phyloP scores from a whole-genome alignment of 441 rosid genomes.

The Dalechampia spathulata region DNA sequence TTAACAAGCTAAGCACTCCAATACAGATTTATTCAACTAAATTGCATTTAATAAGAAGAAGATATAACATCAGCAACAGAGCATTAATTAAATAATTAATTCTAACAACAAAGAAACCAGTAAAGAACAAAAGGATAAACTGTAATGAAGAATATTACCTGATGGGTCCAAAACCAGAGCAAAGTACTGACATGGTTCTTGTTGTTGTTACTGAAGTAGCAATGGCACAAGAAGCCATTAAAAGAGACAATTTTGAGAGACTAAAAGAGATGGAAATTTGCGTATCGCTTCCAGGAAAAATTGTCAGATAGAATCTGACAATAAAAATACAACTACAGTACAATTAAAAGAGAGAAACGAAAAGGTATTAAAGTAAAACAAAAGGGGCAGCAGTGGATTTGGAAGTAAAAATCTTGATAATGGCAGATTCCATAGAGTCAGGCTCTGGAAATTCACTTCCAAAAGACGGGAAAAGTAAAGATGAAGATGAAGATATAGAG shows the following conservation, averaged over 20 bases:
- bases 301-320: conserved; percentile 11
- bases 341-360: background rate
- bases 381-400: conserved; percentile 5
- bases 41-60: background rate
- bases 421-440: conserved; percentile 16
- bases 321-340: background rate
- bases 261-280: no score
- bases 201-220: background rate
- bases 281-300: conserved; percentile 17
- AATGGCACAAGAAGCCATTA: background rate
- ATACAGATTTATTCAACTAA: background rate
- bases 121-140: background rate
- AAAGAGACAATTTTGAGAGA: background rate
- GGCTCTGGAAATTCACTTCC: conserved; percentile 37
- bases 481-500: background rate
- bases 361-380: conserved; percentile 3
- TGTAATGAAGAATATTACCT: conserved; percentile 32
- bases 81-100: conserved; percentile 5
- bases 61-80: background rate
- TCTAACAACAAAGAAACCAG: background rate
- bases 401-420: background rate
- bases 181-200: conserved; percentile 20
- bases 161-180: conserved; percentile 18
- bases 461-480: conserved; percentile 13
- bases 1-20: background rate